Conservation (phyloP, 2,329 filamentous ascomycete genomes). For the Fonsecaea erecta region DNA sequence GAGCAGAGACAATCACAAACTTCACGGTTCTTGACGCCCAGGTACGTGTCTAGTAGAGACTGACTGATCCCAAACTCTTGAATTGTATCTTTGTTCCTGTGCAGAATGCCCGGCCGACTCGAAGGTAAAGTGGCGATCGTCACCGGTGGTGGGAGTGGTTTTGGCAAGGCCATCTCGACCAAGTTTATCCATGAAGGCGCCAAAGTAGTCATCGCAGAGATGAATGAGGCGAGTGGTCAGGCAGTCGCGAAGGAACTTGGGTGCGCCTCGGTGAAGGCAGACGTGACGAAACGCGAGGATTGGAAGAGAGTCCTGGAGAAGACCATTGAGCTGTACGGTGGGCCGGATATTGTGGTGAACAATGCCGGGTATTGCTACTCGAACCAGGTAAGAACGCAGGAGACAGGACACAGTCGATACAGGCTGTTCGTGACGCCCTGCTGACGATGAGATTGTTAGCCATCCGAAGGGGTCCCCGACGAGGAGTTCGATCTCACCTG, state of each 20-base stretch:
- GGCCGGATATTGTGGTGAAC: conserved; percentile 57
- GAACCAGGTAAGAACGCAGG: conserved; percentile 25
- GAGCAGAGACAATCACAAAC: not conserved
- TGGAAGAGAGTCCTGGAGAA: conserved; percentile 44
- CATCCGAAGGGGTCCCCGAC: conserved; percentile 50
- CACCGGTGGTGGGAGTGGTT: conserved; percentile 50
- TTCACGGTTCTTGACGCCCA: not conserved
- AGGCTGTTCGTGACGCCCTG: not conserved
- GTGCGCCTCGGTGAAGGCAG: conserved; percentile 16
- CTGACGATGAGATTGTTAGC: conserved; percentile 23
- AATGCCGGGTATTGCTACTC: conserved; percentile 57
- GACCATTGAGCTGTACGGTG: conserved; percentile 49
- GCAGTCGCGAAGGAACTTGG: conserved; percentile 29
- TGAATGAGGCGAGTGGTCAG: conserved; percentile 17
- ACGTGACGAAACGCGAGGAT: conserved; percentile 29
- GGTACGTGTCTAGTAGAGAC: not conserved
- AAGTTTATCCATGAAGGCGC: conserved; percentile 45
- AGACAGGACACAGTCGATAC: not conserved
- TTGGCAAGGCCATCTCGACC: conserved; percentile 47
- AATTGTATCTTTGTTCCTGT: not conserved
- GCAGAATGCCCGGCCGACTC: conserved; percentile 8
- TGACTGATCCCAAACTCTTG: not conserved
- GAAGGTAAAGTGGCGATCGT: conserved; percentile 47
- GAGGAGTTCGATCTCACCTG: conserved; percentile 55
- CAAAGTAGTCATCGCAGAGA: conserved; percentile 42